A percentile compares a stretch with the other conserved stretches of the same genome.
phyloP scores from a whole-genome alignment of 176 grass and related monocot genomes.

The Alloteropsis semialata region DNA sequence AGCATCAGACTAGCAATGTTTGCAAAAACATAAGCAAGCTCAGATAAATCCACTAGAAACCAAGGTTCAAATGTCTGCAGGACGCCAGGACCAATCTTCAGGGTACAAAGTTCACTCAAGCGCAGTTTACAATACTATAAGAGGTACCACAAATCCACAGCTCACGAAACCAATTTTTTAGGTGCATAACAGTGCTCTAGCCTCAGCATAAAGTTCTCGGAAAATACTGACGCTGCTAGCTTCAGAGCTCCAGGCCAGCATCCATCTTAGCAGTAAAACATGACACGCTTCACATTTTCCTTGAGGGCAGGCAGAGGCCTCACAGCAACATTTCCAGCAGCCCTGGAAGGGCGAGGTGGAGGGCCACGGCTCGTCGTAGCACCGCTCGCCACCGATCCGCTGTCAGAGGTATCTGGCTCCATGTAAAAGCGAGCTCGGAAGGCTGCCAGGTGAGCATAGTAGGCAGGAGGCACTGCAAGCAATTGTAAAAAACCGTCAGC shows the following conservation, averaged over 20 bases:
- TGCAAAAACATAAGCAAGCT: background rate
- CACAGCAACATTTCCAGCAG: slow-evolving; percentile 67
- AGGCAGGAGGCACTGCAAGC: slow-evolving; percentile 81
- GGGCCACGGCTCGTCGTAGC: slow-evolving; percentile 54
- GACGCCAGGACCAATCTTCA: no score
- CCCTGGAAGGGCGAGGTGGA: slow-evolving; percentile 42
- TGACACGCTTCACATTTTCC: slow-evolving; percentile 87
- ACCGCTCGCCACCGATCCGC: slow-evolving; percentile 69
- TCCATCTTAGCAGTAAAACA: slow-evolving; percentile 84
- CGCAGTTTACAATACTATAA: background rate
- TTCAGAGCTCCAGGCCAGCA: background rate
- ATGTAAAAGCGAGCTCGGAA: slow-evolving; percentile 90
- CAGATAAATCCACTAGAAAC: background rate
- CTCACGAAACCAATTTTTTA: background rate
- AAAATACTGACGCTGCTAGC: background rate
- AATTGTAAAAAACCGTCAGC: background rate
- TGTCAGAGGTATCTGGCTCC: slow-evolving; percentile 85
- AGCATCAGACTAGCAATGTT: background rate
- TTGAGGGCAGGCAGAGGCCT: slow-evolving; percentile 86
- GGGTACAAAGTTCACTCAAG: background rate
- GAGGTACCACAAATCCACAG: background rate
- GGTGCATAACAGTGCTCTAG: background rate
- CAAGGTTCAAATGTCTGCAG: no score
- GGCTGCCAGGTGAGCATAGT: slow-evolving; percentile 88
- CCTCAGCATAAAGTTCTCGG: background rate